Evolutionary conservation across 164 flowering plant species (phyloP).

Genomic region (Liriodendron chinense): DNA sequence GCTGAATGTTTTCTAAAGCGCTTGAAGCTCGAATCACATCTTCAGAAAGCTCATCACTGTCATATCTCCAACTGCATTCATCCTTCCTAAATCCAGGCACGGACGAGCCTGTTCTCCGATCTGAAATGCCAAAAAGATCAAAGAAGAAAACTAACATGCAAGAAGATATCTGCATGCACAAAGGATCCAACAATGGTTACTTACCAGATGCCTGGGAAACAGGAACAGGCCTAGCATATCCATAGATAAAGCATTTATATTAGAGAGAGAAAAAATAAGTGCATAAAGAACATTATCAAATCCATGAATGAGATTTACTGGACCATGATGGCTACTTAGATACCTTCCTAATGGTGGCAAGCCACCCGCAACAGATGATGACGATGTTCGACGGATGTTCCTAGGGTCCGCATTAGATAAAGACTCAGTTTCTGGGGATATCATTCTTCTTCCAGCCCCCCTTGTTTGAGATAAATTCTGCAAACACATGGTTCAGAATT

Average conservation of each 20-base stretch:
- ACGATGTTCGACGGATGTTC: slow-evolving; percentile 61
- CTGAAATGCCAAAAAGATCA: slow-evolving; percentile 32
- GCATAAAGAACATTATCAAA: background rate
- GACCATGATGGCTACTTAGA: background rate
- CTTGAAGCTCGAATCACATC: slow-evolving; percentile 80
- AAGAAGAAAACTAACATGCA: slow-evolving; percentile 9
- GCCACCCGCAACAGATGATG: slow-evolving; percentile 74
- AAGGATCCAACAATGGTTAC: slow-evolving; percentile 12
- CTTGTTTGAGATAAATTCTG: slow-evolving; percentile 76
- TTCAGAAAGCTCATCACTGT: slow-evolving; percentile 70
- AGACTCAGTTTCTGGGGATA: slow-evolving; percentile 53
- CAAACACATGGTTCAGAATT: slow-evolving; percentile 15
- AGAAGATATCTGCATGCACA: background rate
- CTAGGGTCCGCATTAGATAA: slow-evolving; percentile 55
- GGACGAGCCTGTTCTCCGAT: slow-evolving; percentile 77
- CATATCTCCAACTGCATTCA: slow-evolving; percentile 92
- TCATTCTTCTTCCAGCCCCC: slow-evolving; percentile 54
- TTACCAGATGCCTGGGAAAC: slow-evolving; percentile 78
- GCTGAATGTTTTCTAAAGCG: slow-evolving; percentile 89
- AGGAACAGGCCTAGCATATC: slow-evolving; percentile 56
- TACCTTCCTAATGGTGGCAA: slow-evolving; percentile 92
- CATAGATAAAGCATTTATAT: slow-evolving; percentile 6
- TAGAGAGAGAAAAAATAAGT: background rate
- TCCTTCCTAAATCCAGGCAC: slow-evolving; percentile 76
- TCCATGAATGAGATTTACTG: background rate